phyloP scores from a whole-genome alignment of 1,284 basidiomycete species.

The Marasmius oreades region DNA sequence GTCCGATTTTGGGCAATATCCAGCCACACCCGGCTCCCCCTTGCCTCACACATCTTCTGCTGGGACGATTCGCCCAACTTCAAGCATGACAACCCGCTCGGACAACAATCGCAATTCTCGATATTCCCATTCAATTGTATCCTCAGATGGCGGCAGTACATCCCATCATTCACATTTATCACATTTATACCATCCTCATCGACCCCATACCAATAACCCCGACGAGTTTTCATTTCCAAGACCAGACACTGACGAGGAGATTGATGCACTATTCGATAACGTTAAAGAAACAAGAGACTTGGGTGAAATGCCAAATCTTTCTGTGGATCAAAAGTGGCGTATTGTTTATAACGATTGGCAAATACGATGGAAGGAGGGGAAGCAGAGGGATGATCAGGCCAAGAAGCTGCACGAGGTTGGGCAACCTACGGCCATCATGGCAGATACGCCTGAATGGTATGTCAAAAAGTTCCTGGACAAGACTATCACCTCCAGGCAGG shows the following conservation, averaged over 20 bases:
- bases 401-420: conserved; percentile 58
- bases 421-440: conserved; percentile 45
- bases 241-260: conserved; percentile 69
- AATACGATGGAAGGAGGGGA: conserved; percentile 75
- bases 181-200: conserved; percentile 48
- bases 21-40: conserved; percentile 15
- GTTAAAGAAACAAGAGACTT: conserved; percentile 69
- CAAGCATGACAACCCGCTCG: conserved; percentile 53
- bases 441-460: conserved; percentile 83
- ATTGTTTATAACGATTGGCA: conserved; percentile 86
- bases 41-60: conserved; percentile 29
- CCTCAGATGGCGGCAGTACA: conserved; percentile 37
- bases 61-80: conserved; percentile 46
- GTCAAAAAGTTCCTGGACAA: conserved; percentile 87
- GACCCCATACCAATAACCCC: conserved; percentile 30
- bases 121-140: conserved; percentile 54
- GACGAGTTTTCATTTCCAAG: conserved; percentile 72
- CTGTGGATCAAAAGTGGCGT: conserved; percentile 89
- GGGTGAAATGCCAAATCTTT: conserved; percentile 53
- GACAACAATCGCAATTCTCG: conserved; percentile 59
- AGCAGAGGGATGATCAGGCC: conserved; percentile 53
- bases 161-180: conserved; percentile 55
- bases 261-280: conserved; percentile 76
- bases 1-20: conserved; percentile 44
- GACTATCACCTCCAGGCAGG: conserved; percentile 80